Evolutionary conservation across 495 filamentous ascomycete species (phyloP), one percentile per base, ranked within the genome.

Genomic region (Physcia stellaris): DNA sequence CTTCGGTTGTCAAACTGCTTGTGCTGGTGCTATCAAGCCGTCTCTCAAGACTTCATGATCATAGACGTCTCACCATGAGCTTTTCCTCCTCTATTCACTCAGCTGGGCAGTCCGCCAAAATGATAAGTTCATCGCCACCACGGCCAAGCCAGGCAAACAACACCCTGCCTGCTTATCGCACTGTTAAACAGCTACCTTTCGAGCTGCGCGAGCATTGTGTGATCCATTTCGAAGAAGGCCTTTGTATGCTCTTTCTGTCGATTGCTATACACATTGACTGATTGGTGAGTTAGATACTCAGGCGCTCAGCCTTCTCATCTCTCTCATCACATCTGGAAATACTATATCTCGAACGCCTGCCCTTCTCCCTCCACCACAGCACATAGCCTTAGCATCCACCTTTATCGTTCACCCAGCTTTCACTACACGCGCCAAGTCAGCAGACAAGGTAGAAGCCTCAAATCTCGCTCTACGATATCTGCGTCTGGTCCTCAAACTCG

Each of bases 141-240:
- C n/a, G n/a, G n/a, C n/a, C n/a, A n/a, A n/a, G n/a, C n/a, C n/a
- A n/a, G n/a, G n/a, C n/a, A n/a, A n/a, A n/a, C n/a, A n/a, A n/a
- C n/a, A n/a, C n/a, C n/a, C n/a, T n/a, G n/a, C n/a, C n/a, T n/a
- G n/a, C n/a, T n/a, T 79, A 74, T 50, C 70, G 73, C 29, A 55
- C 64, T 11, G 64, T 68, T 2, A 64, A 59, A 32, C 54, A 55
- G 21, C 54, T 86, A 1, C 72, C 79, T 0, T 72, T 67, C 34
- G 72, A 79, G 43, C 54, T 87, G 5, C 67, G 64, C 20, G 61
- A 75, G 30, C 75, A 83, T 47, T 73, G 69, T 32, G 70, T 70
- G 34, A 78, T 86, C 21, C 83, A 80, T 54, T 62, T 88, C 3
- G 82, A 86, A 51, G 83, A 88, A 52, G 65, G 73, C 26, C 70